A percentile compares a stretch with the other conserved stretches of the same genome.
These are phyloP conservation scores for Boletales sp. DNA, from an alignment of 768 basidiomycete species.

Conservation along the genomic window DNA sequence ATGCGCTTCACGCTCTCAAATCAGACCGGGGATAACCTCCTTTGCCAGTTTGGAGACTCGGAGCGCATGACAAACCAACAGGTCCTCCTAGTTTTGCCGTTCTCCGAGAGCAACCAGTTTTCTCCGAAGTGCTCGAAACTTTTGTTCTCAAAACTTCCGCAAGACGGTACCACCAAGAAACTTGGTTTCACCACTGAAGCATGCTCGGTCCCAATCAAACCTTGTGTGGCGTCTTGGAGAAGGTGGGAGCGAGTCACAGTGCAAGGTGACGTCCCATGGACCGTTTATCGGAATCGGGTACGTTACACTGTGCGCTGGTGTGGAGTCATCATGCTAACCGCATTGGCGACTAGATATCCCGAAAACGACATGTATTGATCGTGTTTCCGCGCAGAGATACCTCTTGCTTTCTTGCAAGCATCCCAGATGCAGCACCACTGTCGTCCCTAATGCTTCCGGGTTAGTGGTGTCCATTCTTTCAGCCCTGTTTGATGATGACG, in stretches of 20 bases:
- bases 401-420: slow-evolving; percentile 51
- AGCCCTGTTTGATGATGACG: not conserved
- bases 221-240: slow-evolving; percentile 26
- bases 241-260: slow-evolving; percentile 46
- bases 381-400: slow-evolving; percentile 60
- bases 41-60: slow-evolving; percentile 11
- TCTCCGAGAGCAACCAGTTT: slow-evolving; percentile 21
- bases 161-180: slow-evolving; percentile 21
- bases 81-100: slow-evolving; percentile 19
- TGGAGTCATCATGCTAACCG: slow-evolving; percentile 4
- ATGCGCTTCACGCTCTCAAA: slow-evolving; percentile 36
- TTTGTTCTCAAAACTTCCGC: slow-evolving; percentile 12
- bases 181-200: slow-evolving; percentile 2
- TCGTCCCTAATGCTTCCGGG: slow-evolving; percentile 81
- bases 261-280: slow-evolving; percentile 51
- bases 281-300: slow-evolving; percentile 54
- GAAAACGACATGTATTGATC: slow-evolving; percentile 43
- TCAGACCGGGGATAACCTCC: slow-evolving; percentile 30
- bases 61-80: not conserved
- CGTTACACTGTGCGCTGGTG: slow-evolving; percentile 12
- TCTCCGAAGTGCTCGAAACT: slow-evolving; percentile 17
- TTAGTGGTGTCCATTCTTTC: slow-evolving; percentile 38
- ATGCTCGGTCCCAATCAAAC: slow-evolving; percentile 16
- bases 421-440: slow-evolving; percentile 66
- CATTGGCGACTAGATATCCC: slow-evolving; percentile 38